Evolutionary conservation across 2,329 filamentous ascomycete genomes (phyloP), one percentile per base, ranked within the genome.

Genomic region (Beauveria brongniartii): DNA sequence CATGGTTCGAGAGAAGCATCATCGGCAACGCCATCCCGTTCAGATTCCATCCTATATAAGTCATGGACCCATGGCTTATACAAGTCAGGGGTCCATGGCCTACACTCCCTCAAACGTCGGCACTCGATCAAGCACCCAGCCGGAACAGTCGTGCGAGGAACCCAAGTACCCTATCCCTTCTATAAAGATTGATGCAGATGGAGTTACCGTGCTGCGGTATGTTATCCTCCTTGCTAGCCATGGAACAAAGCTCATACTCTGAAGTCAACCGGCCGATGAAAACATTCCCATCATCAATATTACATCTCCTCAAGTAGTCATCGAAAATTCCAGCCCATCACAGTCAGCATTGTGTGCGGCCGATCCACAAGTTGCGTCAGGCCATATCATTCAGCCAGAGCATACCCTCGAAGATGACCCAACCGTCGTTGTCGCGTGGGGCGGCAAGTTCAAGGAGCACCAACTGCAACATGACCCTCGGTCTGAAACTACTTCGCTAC

Each of bases 1-100:
- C 34, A 54, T 68, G 0, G 30, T 68, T 24, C 71, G 73, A 30
- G 67, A 74, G 52, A 65, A 55, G 43, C 59, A 63, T 18, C 59
- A 63, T 40, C 59, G 44, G 9, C 58, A 26, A 5, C 58, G 63
- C 50, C 18, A 50, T 5, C 22, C 24, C 16, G 16, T n/a, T 16
- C 40, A 55, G 5, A 34, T 18, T 20, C 10, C 53, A 41, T 28
- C 37, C 16, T 55, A 55, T 16, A 16, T 28, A 8, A 55, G 53
- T 26, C 24, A 20, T 7, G n/a, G 40, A 24, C 30, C 40, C 16
- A 34, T 46, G 53, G 18, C 30, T 1, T 55, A 46, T 37, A 37
- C 34, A 9, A 55, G 53, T 41, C 24, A 30, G 8, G 12, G 41
- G 40, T 44, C 41, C 18, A 55, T 55, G 53, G 18, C 22, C 3